These are phyloP conservation scores for Scenedesmus sp. DNA, from an alignment of 163 green algal species.

Conservation along the genomic window DNA sequence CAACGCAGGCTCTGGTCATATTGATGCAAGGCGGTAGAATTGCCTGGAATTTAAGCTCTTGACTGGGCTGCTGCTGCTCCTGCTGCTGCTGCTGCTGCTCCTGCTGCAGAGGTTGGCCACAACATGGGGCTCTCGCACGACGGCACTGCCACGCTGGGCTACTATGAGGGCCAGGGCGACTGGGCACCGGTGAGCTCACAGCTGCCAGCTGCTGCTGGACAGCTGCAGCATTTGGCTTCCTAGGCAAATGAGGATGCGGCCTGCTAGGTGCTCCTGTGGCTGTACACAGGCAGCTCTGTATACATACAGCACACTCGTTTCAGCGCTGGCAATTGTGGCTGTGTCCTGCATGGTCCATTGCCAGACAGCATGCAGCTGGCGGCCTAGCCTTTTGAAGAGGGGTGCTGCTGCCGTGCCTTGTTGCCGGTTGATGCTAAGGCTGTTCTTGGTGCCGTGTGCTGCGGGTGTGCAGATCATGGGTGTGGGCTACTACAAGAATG, in stretches of 20 bases:
- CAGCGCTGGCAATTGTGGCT: too few species aligned
- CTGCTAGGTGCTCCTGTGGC: too few species aligned
- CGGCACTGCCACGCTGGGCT: background rate
- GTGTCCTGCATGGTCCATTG: too few species aligned
- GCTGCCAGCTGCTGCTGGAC: too few species aligned
- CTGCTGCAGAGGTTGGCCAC: background rate
- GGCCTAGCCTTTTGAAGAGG: background rate
- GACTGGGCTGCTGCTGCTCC: background rate
- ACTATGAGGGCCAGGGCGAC: background rate
- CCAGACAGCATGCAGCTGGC: too few species aligned
- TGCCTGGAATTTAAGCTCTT: background rate
- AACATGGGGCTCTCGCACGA: background rate
- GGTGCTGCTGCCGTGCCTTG: background rate
- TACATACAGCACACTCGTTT: too few species aligned
- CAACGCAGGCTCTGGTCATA: too few species aligned
- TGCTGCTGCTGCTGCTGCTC: background rate
- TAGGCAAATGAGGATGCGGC: too few species aligned
- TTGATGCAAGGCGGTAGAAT: background rate
- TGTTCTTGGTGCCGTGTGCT: background rate
- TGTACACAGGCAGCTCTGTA: too few species aligned
- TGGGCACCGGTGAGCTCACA: background rate
- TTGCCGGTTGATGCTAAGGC: background rate
- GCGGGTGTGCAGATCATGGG: slow-evolving; percentile 19
- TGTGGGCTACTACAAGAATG: background rate
- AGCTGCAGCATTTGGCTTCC: too few species aligned